Conservation (phyloP, 768 basidiomycete genomes). For the Krasilnikovozyma curviuscula region DNA sequence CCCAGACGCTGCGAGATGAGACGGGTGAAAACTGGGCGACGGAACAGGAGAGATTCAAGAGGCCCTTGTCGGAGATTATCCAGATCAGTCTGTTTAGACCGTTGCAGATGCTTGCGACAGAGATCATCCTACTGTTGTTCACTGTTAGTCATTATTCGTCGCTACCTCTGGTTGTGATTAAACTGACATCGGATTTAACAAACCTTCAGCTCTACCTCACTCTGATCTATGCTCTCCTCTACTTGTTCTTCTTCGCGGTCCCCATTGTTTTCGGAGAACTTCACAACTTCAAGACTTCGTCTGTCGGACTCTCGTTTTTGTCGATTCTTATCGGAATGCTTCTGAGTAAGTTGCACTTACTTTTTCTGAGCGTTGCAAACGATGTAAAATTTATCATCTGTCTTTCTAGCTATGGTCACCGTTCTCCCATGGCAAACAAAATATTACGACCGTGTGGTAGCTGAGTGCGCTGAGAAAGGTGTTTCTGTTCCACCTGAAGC, state of each 20-base stretch:
- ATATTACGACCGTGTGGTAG: background rate
- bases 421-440: constrained; percentile 3
- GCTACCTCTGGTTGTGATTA: too few relatives aligned
- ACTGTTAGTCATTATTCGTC: too few relatives aligned
- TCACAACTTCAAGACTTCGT: constrained; percentile 5
- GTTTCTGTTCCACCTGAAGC: constrained; percentile 2
- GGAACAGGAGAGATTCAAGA: constrained; percentile 19
- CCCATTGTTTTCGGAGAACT: constrained; percentile 4
- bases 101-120: constrained; percentile 18
- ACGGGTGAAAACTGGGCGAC: constrained; percentile 16
- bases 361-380: too few relatives aligned
- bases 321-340: too few relatives aligned
- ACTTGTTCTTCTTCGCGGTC: constrained; percentile 9
- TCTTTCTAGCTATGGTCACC: constrained; percentile 1
- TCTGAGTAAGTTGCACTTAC: too few relatives aligned
- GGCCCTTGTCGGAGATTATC: constrained; percentile 16
- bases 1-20: constrained; percentile 13
- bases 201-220: too few relatives aligned
- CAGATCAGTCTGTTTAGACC: constrained; percentile 20
- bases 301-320: constrained; percentile 7
- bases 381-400: too few relatives aligned
- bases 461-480: background rate
- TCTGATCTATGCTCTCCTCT: constrained; percentile 3
- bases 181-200: too few relatives aligned
- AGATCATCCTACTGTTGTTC: constrained; percentile 20